Evolutionary conservation across 2,329 filamentous ascomycete species (phyloP), one percentile per base, ranked within the genome.

Genomic region (Ophiocordyceps camponoti-rufipedis): DNA sequence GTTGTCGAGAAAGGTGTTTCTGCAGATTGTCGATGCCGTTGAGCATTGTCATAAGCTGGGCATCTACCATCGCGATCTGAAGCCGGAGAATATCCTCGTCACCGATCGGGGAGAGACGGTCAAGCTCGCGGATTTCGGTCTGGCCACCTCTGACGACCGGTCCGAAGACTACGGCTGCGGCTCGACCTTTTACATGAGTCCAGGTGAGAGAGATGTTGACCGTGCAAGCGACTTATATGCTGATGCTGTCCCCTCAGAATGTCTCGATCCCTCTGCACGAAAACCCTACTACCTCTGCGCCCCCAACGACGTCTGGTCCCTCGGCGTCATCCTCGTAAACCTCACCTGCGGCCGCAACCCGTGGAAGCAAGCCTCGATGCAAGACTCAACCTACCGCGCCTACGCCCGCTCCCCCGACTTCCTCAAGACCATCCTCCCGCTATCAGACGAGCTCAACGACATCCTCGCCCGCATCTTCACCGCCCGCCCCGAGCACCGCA

Each of bases 171-270:
- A 94, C 64, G 91, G 91, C 57, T 98, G 91, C 62, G 91, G 91
- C 51, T 96, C 91, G 31, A 96, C 89, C 13, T 96, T 96, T 58
- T 98, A 98, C 69, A 98, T 96, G 91, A 94, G 87, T 59, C 91
- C 91, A 76, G 89, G 89, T 95, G 23, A 23, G 23, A 23, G 3
- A 23, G n/a, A 82, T 63, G 76, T 57, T 32, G 44, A 47, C 45
- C n/a, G 4, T 39, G 5, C 10, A 16, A 4, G 54, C 49, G 51
- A 46, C 48, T 50, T 50, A 46, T 49, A 23, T 23, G 5, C 23
- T 23, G 23, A 23, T 23, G 23, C 5, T 23, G n/a, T n/a, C 5
- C 23, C 23, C 23, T 5, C 64, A 95, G 91, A 98, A 76, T 98
- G 91, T 61, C 78, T 80, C 58, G 74, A 95, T 63, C 85, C 86